A percentile compares a stretch with the other conserved stretches of the same genome.
These are phyloP conservation scores for Macrophomina pseudophaseolina DNA, from an alignment of 2,329 filamentous ascomycete species.

Conservation along the genomic window DNA sequence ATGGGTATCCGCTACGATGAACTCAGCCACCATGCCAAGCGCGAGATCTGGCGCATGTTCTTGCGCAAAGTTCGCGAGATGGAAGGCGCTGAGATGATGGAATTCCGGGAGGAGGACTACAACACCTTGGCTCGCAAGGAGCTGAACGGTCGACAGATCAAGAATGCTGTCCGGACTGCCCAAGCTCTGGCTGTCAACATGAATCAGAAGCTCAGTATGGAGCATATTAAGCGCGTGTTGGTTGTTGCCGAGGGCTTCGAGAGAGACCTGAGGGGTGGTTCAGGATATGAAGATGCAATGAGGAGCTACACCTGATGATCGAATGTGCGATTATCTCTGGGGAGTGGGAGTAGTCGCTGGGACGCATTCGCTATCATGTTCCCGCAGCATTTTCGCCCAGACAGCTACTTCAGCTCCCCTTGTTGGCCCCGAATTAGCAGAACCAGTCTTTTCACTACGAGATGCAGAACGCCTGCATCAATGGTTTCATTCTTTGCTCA, in stretches of 20 bases:
- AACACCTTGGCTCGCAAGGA: conserved; percentile 69
- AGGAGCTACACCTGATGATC: conserved; percentile 65
- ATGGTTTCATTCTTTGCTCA: no score
- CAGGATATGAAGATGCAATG: conserved; percentile 84
- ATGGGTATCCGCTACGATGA: conserved; percentile 82
- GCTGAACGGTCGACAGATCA: conserved; percentile 79
- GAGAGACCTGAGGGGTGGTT: conserved; percentile 78
- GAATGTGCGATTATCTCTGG: no score
- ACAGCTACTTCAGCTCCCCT: no score
- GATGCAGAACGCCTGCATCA: no score
- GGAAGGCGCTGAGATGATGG: conserved; percentile 58
- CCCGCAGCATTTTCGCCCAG: no score
- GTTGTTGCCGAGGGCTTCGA: conserved; percentile 84
- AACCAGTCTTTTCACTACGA: no score
- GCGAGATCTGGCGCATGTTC: conserved; percentile 83
- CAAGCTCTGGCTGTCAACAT: conserved; percentile 83
- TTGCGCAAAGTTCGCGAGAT: conserved; percentile 72
- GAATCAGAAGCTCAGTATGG: conserved; percentile 72
- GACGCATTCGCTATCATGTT: no score
- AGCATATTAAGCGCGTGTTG: conserved; percentile 80
- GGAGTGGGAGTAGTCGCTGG: no score
- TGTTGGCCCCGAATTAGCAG: no score
- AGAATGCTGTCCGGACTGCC: conserved; percentile 83
- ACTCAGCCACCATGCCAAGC: conserved; percentile 73
- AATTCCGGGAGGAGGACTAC: conserved; percentile 71